Evolutionary conservation across 1,139 yeast genomes (phyloP).

Genomic region (Yamadazyma trypodendri): DNA sequence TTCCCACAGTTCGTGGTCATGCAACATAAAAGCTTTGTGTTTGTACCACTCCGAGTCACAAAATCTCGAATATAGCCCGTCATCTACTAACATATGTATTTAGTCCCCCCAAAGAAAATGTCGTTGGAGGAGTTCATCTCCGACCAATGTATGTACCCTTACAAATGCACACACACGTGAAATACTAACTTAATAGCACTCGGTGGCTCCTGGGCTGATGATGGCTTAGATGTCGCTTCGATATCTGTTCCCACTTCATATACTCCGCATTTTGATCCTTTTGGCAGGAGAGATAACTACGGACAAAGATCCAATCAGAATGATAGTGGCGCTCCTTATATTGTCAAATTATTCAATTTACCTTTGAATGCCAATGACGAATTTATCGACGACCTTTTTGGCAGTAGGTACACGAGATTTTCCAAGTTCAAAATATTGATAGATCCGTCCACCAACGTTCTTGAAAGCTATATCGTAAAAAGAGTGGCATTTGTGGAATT

Average conservation of each 20-base stretch:
- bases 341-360: slow-evolving; percentile 51
- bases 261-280: slow-evolving; percentile 12
- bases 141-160: slow-evolving; percentile 47
- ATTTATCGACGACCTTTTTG: slow-evolving; percentile 44
- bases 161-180: too few relatives aligned
- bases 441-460: slow-evolving; percentile 41
- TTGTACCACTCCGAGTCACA: background rate
- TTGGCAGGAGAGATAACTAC: slow-evolving; percentile 9
- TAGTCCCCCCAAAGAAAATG: slow-evolving; percentile 47
- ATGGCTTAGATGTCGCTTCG: slow-evolving; percentile 67
- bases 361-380: slow-evolving; percentile 41
- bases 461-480: slow-evolving; percentile 39
- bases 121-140: slow-evolving; percentile 52
- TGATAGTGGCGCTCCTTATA: slow-evolving; percentile 54
- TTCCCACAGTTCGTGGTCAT: background rate
- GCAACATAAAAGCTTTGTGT: background rate
- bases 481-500: slow-evolving; percentile 67
- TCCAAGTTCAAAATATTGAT: slow-evolving; percentile 43
- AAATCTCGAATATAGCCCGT: too few relatives aligned
- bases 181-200: slow-evolving; percentile 32
- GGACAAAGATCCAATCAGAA: slow-evolving; percentile 11
- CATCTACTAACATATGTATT: slow-evolving; percentile 13
- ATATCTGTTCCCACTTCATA: slow-evolving; percentile 54
- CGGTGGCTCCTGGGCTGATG: slow-evolving; percentile 78
- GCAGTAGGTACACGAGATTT: slow-evolving; percentile 40